Percentiles rank a stretch among this genome's conserved stretches.
Evolutionary conservation across 2,329 filamentous ascomycete genomes (phyloP).

Genomic region (Neopestalotiopsis rosae): DNA sequence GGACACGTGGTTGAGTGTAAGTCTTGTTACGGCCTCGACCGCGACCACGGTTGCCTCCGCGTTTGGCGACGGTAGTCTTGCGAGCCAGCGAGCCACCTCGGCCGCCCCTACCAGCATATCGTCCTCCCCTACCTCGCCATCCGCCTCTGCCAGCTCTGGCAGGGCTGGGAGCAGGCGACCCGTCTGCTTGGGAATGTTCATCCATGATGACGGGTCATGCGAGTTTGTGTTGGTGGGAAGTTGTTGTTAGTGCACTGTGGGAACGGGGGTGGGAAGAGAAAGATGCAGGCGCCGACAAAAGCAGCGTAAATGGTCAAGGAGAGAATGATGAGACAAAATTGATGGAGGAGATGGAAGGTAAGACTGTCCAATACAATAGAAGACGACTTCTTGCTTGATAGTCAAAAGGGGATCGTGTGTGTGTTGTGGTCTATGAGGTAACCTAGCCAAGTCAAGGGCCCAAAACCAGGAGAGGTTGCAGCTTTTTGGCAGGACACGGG

Average conservation of each 20-base stretch:
- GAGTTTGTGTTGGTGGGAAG: slow-evolving; percentile 19
- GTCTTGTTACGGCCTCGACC: slow-evolving; percentile 57
- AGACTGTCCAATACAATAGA: not conserved
- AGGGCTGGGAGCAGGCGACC: slow-evolving; percentile 37
- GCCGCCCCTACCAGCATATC: slow-evolving; percentile 8
- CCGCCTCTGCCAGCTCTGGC: slow-evolving; percentile 35
- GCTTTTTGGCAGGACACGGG: slow-evolving; percentile 15
- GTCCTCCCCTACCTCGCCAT: slow-evolving; percentile 29
- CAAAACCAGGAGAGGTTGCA: slow-evolving; percentile 3
- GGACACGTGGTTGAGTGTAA: slow-evolving; percentile 58
- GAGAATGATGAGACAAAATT: not conserved
- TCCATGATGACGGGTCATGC: slow-evolving; percentile 36
- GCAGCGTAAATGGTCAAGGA: not conserved
- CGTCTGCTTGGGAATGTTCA: slow-evolving; percentile 29
- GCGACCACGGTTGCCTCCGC: slow-evolving; percentile 37
- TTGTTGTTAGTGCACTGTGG: slow-evolving; percentile 16
- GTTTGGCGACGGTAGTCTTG: slow-evolving; percentile 28
- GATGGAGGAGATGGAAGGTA: not conserved
- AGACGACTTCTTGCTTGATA: not conserved
- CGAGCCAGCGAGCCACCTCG: slow-evolving; percentile 33
- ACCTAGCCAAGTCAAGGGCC: slow-evolving; percentile 15
- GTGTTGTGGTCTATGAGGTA: slow-evolving; percentile 19
- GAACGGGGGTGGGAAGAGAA: not conserved
- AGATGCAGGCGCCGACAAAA: slow-evolving; percentile 2
- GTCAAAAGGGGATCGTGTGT: slow-evolving; percentile 13